A percentile compares a stretch with the other conserved stretches of the same genome.
Evolutionary conservation across 2,329 filamentous ascomycete genomes (phyloP).

Genomic region (Calonectria hongkongensis): DNA sequence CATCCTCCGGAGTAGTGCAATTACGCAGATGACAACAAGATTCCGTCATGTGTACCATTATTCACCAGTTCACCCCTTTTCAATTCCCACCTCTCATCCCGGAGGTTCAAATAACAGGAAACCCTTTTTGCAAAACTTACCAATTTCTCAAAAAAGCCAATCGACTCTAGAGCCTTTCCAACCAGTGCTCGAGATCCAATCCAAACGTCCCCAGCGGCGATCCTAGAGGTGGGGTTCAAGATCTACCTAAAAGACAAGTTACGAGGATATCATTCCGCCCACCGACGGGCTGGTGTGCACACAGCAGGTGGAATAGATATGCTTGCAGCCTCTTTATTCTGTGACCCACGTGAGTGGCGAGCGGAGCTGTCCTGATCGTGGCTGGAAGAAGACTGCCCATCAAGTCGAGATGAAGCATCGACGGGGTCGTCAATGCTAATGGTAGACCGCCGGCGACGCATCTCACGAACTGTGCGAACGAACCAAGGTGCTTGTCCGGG

Average conservation of each 20-base stretch:
- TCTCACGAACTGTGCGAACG: constrained; percentile 60
- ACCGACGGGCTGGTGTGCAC: not conserved
- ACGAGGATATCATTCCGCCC: not conserved
- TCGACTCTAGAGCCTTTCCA: no score
- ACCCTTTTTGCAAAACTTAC: not conserved
- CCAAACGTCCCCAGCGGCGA: not conserved
- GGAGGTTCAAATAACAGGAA: not conserved
- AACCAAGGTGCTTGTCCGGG: constrained; percentile 69
- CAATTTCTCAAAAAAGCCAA: not conserved
- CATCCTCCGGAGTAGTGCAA: not conserved
- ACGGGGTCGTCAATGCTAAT: constrained; percentile 3
- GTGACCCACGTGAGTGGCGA: constrained; percentile 40
- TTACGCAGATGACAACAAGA: not conserved
- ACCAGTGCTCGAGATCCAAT: not conserved
- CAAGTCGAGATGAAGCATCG: constrained; percentile 13
- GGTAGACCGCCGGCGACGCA: constrained; percentile 37
- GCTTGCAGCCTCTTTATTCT: constrained; percentile 50
- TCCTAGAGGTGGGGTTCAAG: not conserved
- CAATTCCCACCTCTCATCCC: not conserved
- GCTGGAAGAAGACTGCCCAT: not conserved
- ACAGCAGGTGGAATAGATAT: not conserved
- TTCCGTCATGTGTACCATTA: not conserved
- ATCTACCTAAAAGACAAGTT: not conserved
- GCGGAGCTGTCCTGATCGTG: constrained; percentile 37
- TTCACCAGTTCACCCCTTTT: not conserved